Base-by-base conservation (phyloP, 345 rosid species). In the Cardiospermum halicacabum region DNA sequence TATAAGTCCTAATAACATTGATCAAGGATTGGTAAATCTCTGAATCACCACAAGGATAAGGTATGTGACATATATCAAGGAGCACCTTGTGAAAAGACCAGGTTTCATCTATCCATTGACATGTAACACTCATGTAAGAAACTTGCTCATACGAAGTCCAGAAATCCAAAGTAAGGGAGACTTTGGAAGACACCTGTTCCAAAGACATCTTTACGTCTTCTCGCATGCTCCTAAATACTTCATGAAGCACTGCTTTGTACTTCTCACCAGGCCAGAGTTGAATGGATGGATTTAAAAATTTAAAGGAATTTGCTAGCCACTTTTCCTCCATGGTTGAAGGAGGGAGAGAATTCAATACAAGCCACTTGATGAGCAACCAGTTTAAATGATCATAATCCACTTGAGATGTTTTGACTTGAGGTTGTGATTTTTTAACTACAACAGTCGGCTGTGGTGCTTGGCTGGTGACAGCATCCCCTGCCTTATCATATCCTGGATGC, bases 331-430 rank as follows among this genome's bases (percentile, higher is more conserved):
- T 68, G 45, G 89, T 86, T 26, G 94, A 83, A 64, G 96, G 96
- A 69, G 97, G 94, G 51, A 93, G 88, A 49, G 94, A 81, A 47
- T 90, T 84, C 62, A 82, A 69, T 71, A 88, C 65, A 5, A 93
- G 82, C 98, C 98, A 93, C 80, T 84, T 88, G 72, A 93, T 81
- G 58, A 90, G 76, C 70, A 90, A 75, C 98, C 98, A 93, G 74
- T 93, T 93, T 34, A 90, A 77, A 78, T 90, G 92, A 86, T 90
- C 96, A 62, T 83, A 88, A 65, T 93, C 97, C 70, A 93, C 80
- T 50, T 78, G 92, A 0, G 71, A 60, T 8, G 81, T 60, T 74
- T 84, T 86, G 22, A 71, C 81, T 15, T 78, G 91, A 43, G 72
- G 67, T 65, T 75, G 88, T 66, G 86, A 54, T 66, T 82, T 86